Evolutionary conservation across 139 green algal species (phyloP).

Genomic region (Pedinophyceae sp.): DNA sequence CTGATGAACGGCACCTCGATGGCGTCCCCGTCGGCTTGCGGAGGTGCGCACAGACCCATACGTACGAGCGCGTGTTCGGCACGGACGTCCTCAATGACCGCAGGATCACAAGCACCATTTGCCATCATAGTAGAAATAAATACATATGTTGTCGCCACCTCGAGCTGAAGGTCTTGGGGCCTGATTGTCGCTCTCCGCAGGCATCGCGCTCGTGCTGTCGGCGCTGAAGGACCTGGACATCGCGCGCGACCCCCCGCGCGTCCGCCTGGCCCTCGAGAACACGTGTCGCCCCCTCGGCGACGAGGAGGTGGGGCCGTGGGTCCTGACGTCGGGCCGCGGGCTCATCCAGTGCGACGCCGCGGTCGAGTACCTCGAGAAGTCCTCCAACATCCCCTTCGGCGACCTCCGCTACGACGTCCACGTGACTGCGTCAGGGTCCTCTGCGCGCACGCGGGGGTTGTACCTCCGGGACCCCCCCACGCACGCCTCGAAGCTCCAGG

Average conservation of each 20-base stretch:
- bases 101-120: too few relatives aligned
- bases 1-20: constrained; percentile 85
- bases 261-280: background rate
- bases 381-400: constrained; percentile 18
- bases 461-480: constrained; percentile 55
- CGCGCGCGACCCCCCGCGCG: background rate
- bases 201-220: constrained; percentile 59
- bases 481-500: constrained; percentile 18
- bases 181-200: too few relatives aligned
- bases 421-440: too few relatives aligned
- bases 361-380: constrained; percentile 47
- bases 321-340: constrained; percentile 65
- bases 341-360: constrained; percentile 69
- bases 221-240: constrained; percentile 50
- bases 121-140: too few relatives aligned
- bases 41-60: too few relatives aligned
- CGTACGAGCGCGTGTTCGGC: too few relatives aligned
- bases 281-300: background rate
- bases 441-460: constrained; percentile 51
- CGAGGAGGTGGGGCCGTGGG: constrained; percentile 16
- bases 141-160: too few relatives aligned
- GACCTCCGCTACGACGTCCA: constrained; percentile 36
- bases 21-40: constrained; percentile 52
- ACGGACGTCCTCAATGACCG: too few relatives aligned
- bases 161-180: too few relatives aligned